Conservation (phyloP, 768 basidiomycete genomes). For the Xerocomus spinulosus region DNA sequence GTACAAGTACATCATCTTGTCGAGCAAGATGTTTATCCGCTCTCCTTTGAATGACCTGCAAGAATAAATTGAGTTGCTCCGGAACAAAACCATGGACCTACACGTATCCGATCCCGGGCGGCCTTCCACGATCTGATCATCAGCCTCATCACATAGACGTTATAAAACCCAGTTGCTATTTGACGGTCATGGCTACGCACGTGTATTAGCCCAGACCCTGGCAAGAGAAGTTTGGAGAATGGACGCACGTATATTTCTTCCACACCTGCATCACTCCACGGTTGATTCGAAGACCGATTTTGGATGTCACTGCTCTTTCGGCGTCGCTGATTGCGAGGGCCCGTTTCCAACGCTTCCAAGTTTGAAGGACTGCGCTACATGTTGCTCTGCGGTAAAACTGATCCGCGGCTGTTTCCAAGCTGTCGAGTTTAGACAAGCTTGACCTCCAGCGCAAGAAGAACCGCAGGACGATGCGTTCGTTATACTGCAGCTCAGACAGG, state of each 20-base stretch:
- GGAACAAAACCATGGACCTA: conserved; percentile 27
- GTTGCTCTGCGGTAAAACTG: conserved; percentile 38
- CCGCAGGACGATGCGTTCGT: conserved; percentile 38
- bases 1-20: conserved; percentile 54
- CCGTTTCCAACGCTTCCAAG: conserved; percentile 58
- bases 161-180: conserved; percentile 41
- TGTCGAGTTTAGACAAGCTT: conserved; percentile 37
- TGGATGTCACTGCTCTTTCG: conserved; percentile 42
- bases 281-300: conserved; percentile 46
- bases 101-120: conserved; percentile 45
- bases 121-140: conserved; percentile 54
- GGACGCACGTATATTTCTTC: conserved; percentile 52
- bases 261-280: conserved; percentile 48
- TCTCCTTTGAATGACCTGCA: conserved; percentile 52
- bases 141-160: conserved; percentile 40
- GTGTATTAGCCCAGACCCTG: conserved; percentile 2
- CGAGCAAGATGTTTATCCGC: conserved; percentile 53
- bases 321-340: conserved; percentile 40
- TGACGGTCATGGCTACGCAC: conserved; percentile 40
- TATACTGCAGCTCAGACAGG: conserved; percentile 49
- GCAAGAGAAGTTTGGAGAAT: conserved; percentile 1
- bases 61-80: conserved; percentile 9
- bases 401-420: conserved; percentile 48
- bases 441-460: conserved; percentile 53
- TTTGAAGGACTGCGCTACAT: conserved; percentile 35